Evolutionary conservation across 139 green algal genomes (phyloP).

Genomic region (Coccomyxa sp.): DNA sequence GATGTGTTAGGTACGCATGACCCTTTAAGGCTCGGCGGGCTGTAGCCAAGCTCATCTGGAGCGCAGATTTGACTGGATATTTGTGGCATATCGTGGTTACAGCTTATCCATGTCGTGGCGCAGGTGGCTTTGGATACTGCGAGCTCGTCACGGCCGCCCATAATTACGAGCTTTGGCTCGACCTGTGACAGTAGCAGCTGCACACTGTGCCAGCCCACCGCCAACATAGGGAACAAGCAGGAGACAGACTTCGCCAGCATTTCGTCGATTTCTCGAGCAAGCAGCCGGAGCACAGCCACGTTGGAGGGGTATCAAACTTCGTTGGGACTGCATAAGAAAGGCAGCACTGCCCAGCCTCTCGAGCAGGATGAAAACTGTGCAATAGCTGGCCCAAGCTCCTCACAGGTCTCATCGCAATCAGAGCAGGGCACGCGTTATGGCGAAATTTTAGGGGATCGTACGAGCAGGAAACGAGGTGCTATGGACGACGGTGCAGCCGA

Average conservation of each 20-base stretch:
- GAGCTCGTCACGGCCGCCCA: neutral
- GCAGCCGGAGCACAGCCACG: neutral
- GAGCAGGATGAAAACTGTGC: too few species aligned
- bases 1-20: too few species aligned
- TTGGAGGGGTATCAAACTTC: neutral
- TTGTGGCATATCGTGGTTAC: too few species aligned
- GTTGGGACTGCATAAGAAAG: neutral
- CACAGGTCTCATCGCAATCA: neutral
- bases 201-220: neutral
- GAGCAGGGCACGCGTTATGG: neutral
- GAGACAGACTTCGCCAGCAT: neutral
- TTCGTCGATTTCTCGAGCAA: neutral
- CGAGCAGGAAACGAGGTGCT: neutral
- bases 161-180: neutral
- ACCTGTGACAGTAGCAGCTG: neutral
- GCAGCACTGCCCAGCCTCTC: too few species aligned
- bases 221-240: neutral
- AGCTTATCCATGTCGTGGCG: too few species aligned
- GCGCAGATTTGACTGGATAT: too few species aligned
- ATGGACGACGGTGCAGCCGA: neutral
- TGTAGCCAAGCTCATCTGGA: too few species aligned
- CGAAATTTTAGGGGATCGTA: neutral
- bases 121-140: neutral
- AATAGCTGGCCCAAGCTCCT: neutral
- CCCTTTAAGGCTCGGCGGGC: too few species aligned